phyloP scores from a whole-genome alignment of 2,329 filamentous ascomycete species.

The Myrmaecium sp. region DNA sequence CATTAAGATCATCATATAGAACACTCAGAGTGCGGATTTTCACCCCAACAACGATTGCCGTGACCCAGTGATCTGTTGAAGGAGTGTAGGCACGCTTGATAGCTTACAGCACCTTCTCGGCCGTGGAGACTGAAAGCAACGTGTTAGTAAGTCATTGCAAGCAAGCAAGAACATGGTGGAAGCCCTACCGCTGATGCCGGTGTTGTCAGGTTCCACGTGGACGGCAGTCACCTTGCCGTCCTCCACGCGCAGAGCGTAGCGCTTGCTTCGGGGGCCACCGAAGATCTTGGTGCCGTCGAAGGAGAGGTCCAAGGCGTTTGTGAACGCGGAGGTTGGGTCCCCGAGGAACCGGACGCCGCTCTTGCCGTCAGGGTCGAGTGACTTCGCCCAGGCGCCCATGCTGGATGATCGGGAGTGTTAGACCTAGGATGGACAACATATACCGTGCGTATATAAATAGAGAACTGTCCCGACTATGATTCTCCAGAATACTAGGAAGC shows the following conservation, averaged over 20 bases:
- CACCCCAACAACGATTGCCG: too few relatives aligned
- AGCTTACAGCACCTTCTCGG: slow-evolving; percentile 5
- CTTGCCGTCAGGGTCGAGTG: slow-evolving; percentile 56
- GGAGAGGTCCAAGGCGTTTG: slow-evolving; percentile 62
- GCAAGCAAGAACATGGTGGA: slow-evolving; percentile 7
- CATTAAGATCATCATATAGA: too few relatives aligned
- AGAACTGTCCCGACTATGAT: too few relatives aligned
- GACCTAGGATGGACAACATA: too few relatives aligned
- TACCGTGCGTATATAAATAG: too few relatives aligned
- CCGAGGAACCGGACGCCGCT: slow-evolving; percentile 80
- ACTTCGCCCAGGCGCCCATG: slow-evolving; percentile 76
- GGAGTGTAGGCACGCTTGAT: too few relatives aligned
- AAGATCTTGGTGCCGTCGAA: slow-evolving; percentile 72
- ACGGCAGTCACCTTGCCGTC: slow-evolving; percentile 69
- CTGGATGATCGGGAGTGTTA: slow-evolving; percentile 24
- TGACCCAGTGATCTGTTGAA: too few relatives aligned
- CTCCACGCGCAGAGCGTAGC: slow-evolving; percentile 71
- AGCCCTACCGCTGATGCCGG: slow-evolving; percentile 53
- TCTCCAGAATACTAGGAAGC: too few relatives aligned
- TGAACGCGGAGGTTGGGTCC: slow-evolving; percentile 65
- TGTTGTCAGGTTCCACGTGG: slow-evolving; percentile 78
- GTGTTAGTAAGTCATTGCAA: not conserved
- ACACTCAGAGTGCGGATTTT: too few relatives aligned
- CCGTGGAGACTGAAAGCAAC: slow-evolving; percentile 5
- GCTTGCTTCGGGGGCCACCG: slow-evolving; percentile 67